Evolutionary conservation across 2,329 filamentous ascomycete genomes (phyloP).

Genomic region (Epichloe glyceriae): DNA sequence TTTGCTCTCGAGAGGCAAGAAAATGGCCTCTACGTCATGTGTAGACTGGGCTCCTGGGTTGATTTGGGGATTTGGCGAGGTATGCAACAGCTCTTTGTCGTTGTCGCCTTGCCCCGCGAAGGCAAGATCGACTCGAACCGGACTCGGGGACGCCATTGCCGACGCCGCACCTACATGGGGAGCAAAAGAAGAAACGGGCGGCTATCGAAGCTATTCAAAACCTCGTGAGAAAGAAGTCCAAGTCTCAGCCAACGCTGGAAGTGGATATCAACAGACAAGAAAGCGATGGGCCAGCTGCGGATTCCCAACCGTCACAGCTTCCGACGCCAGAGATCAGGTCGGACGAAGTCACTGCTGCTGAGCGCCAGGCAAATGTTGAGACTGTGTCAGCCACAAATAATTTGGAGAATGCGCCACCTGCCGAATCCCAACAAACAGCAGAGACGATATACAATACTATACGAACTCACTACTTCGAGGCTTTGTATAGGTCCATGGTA

Average conservation of each 20-base stretch:
- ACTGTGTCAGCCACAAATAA: background rate
- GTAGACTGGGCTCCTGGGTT: slow-evolving; percentile 55
- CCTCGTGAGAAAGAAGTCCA: slow-evolving; percentile 39
- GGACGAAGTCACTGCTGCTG: background rate
- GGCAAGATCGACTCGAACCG: slow-evolving; percentile 8
- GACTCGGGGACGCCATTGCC: slow-evolving; percentile 18
- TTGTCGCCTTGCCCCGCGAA: slow-evolving; percentile 16
- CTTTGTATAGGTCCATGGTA: slow-evolving; percentile 51
- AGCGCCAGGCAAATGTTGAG: background rate
- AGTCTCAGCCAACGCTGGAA: slow-evolving; percentile 30
- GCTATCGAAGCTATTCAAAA: slow-evolving; percentile 53
- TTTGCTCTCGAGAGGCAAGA: slow-evolving; percentile 56
- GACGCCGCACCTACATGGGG: slow-evolving; percentile 33
- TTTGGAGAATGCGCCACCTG: slow-evolving; percentile 3
- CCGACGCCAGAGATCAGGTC: slow-evolving; percentile 6
- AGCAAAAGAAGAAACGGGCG: slow-evolving; percentile 40
- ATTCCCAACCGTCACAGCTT: slow-evolving; percentile 8
- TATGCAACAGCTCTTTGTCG: slow-evolving; percentile 30
- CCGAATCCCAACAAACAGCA: slow-evolving; percentile 26
- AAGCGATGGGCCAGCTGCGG: slow-evolving; percentile 9
- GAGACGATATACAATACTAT: slow-evolving; percentile 45
- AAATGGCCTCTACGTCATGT: slow-evolving; percentile 50
- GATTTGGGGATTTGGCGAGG: slow-evolving; percentile 38
- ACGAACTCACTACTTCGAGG: slow-evolving; percentile 44
- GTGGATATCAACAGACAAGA: slow-evolving; percentile 15